Evolutionary conservation across 176 grass and related monocot species (phyloP).

Genomic region (Oryza rufipogon): DNA sequence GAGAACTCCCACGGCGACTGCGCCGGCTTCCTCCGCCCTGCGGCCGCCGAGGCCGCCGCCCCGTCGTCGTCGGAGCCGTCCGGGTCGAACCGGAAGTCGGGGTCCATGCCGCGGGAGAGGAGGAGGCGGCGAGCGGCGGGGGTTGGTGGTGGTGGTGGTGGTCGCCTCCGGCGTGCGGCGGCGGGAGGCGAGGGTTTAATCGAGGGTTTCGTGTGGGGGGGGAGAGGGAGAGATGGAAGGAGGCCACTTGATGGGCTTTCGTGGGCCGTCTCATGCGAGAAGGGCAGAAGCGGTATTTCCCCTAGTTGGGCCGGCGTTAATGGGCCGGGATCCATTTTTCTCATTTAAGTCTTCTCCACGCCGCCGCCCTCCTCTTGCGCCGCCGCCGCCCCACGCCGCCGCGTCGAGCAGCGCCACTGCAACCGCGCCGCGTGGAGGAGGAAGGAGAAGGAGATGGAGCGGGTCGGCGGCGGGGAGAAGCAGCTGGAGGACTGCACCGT

Average conservation of each 20-base stretch:
- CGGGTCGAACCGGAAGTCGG: slow-evolving; percentile 68
- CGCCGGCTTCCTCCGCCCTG: slow-evolving; percentile 1
- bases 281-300: not conserved
- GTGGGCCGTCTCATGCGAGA: too few relatives aligned
- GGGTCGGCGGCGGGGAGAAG: slow-evolving; percentile 70
- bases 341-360: not conserved
- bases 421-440: not conserved
- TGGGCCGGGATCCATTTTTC: too few relatives aligned
- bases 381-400: not conserved
- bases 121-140: not conserved
- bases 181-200: not conserved
- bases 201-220: slow-evolving; percentile 39
- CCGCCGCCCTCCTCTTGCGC: not conserved
- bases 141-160: not conserved
- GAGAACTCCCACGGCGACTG: slow-evolving; percentile 93
- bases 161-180: slow-evolving; percentile 5
- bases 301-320: not conserved
- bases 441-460: slow-evolving; percentile 35
- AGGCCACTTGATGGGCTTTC: not conserved
- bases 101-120: slow-evolving; percentile 54
- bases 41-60: slow-evolving; percentile 13
- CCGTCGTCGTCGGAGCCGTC: slow-evolving; percentile 63
- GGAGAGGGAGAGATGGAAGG: not conserved
- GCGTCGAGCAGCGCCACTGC: not conserved
- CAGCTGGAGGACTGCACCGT: slow-evolving; percentile 96